Evolutionary conservation across 148 eudicot genomes (phyloP), one percentile per base, ranked within the genome.

Genomic region (Simmondsia chinensis): DNA sequence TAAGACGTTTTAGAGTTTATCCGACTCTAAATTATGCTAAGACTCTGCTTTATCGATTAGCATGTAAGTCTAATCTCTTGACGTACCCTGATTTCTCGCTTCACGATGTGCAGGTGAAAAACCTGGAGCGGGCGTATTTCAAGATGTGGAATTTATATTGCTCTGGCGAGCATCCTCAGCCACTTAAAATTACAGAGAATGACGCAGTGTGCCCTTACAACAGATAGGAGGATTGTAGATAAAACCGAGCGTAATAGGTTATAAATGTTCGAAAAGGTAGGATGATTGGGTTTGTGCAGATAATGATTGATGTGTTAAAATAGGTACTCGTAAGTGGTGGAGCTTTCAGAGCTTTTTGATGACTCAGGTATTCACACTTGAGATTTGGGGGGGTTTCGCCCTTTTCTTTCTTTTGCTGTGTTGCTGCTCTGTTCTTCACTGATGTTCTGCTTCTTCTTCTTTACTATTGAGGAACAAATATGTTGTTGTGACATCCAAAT

Each of bases 71-170:
- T 21, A 4, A 8, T 9, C 4, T 31, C 14, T 35, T n/a, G 33
- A 20, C 25, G 15, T 13, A 49, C 17, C 8, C 2, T 33, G 2
- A 33, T 46, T 11, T 18, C 9, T 4, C 30, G 6, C n/a, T 11
- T 2, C 31, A 16, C 17, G 15, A 6, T 26, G 39, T 68, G 58
- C 76, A 83, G 96, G 94, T 83, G 64, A 74, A 48, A 49, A 88
- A 83, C 63, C 77, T 88, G 40, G 96, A 88, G 48, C 74, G 96
- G 46, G 70, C 86, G 11, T 88, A 65, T 49, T 80, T 74, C 64
- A 88, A 73, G 73, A 88, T 88, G 96, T 88, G 96, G 96, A 83
- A 77, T 56, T 39, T 83, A 22, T 67, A 77, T 64, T 83, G 96
- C 52, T 71, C 79, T 1, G 89, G 89, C 22, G 81, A 75, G 54